Percentiles rank a stretch among this genome's conserved stretches.
Evolutionary conservation across 352 stramenopile genomes (phyloP).

Genomic region (Phytopythium oedochilum): DNA sequence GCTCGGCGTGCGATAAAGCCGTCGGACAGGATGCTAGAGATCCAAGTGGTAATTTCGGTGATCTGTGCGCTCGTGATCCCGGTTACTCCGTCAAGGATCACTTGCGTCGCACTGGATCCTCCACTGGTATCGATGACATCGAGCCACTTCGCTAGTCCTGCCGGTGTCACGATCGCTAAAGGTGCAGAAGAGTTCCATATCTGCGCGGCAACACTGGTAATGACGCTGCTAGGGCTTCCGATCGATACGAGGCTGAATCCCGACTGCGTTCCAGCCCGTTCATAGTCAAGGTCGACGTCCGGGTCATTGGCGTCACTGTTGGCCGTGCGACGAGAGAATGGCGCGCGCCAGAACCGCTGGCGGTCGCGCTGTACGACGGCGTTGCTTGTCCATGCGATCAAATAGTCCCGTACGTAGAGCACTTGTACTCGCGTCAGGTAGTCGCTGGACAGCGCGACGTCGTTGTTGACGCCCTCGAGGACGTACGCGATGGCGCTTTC

Average conservation of each 20-base stretch:
- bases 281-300: conserved; percentile 52
- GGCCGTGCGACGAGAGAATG: conserved; percentile 31
- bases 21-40: conserved; percentile 29
- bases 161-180: conserved; percentile 35
- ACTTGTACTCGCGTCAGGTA: conserved; percentile 56
- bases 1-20: conserved; percentile 45
- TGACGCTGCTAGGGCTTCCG: conserved; percentile 26
- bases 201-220: conserved; percentile 20
- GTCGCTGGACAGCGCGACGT: conserved; percentile 39
- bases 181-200: conserved; percentile 39
- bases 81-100: conserved; percentile 9
- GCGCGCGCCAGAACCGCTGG: conserved; percentile 56
- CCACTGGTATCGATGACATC: conserved; percentile 5
- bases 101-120: not conserved
- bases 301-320: conserved; percentile 45
- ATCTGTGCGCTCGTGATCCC: conserved; percentile 25
- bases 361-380: conserved; percentile 42
- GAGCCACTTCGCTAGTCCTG: conserved; percentile 53
- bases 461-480: conserved; percentile 56
- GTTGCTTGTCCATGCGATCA: conserved; percentile 47
- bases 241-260: conserved; percentile 43
- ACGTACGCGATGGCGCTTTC: conserved; percentile 48
- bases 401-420: conserved; percentile 50
- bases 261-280: conserved; percentile 36
- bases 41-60: conserved; percentile 33